Percentiles rank a stretch among this genome's conserved stretches.
Conservation (phyloP, 805 yeast genomes). For the Metschnikowia lunata region DNA sequence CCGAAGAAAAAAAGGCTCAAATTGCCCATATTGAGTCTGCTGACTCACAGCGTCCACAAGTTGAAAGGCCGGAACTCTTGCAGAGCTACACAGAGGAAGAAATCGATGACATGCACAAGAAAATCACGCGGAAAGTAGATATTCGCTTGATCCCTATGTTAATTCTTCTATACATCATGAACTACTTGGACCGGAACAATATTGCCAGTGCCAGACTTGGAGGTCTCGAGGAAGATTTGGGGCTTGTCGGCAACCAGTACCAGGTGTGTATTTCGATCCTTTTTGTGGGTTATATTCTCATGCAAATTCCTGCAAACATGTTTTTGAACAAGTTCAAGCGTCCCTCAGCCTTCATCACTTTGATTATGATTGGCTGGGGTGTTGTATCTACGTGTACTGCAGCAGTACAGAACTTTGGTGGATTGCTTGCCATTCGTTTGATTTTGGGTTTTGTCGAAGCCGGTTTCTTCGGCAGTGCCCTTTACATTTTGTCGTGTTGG, state of each 20-base stretch:
- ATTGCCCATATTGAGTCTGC: conserved; percentile 9
- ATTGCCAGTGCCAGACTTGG: conserved; percentile 53
- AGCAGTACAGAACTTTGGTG: conserved; percentile 41
- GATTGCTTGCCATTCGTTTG: conserved; percentile 44
- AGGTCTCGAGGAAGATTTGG: conserved; percentile 43
- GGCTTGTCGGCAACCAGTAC: conserved; percentile 39
- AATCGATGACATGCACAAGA: conserved; percentile 38
- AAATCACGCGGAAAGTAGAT: conserved; percentile 46
- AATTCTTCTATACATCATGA: conserved; percentile 47
- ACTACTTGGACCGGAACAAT: conserved; percentile 49
- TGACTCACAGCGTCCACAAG: neutral
- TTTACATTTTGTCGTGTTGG: conserved; percentile 52
- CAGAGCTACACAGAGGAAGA: conserved; percentile 36
- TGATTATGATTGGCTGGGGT: conserved; percentile 51
- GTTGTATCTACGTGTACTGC: conserved; percentile 45
- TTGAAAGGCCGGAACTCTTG: conserved; percentile 29
- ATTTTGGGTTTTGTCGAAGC: conserved; percentile 46
- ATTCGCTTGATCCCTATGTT: conserved; percentile 47
- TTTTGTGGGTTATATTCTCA: conserved; percentile 45
- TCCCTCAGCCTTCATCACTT: conserved; percentile 49
- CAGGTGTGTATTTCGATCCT: conserved; percentile 51
- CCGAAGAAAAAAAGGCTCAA: conserved; percentile 8
- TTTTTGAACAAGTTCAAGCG: conserved; percentile 42
- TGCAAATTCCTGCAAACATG: conserved; percentile 49
- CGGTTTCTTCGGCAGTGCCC: conserved; percentile 44